Base-by-base conservation (phyloP, 2,329 filamentous ascomycete species). In the Neofusicoccum laricinum region DNA sequence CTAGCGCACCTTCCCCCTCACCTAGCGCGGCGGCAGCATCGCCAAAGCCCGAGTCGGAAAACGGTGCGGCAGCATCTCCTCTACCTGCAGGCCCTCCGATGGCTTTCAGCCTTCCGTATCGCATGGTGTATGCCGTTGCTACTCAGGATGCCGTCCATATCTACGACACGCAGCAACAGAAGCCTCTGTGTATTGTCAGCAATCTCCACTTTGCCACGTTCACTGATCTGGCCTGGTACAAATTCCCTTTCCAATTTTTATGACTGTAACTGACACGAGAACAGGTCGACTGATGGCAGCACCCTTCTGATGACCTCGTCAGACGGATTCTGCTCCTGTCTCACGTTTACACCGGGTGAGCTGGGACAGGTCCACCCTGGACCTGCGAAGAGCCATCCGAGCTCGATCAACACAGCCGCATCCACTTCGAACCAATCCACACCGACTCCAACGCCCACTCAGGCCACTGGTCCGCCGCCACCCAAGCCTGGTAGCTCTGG, bases 151-250 rank as follows among this genome's bases (percentile, higher is more conserved):
- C 95, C 0, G 91, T 99, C 3, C 82, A 97, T 48, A 84, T 99
- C 21, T 99, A 99, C 73, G 95, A 99, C 77, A 99, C 95, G 0
- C 95, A 99, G 73, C 95, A 99, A 74, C 90, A 93, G 72, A 96
- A 92, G 7, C 95, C 95, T 2, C 82, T 99, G 40, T 97, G 93
- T 74, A 85, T 98, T 43, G 94, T 99, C 55, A 98, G 93, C 84
- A 99, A 99, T 73, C 80, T 99, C 68, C 95, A 99, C 77, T 97
- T 94, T 76, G 93, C 95, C 4, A 98, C 95, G 0, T 99, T 99
- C 73, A 99, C 95, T 0, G 95, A 99, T 75, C 81, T 99, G 65
- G 90, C 92, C 38, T 99, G 95, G 95, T 66, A 41, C 34, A 43
- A 45, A 6, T 3, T 6, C n/a, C 12, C 8, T 25, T 12, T 25